Evolutionary conservation across 768 basidiomycete genomes (phyloP), one percentile per base, ranked within the genome.

Genomic region (Termitomyces sp.): DNA sequence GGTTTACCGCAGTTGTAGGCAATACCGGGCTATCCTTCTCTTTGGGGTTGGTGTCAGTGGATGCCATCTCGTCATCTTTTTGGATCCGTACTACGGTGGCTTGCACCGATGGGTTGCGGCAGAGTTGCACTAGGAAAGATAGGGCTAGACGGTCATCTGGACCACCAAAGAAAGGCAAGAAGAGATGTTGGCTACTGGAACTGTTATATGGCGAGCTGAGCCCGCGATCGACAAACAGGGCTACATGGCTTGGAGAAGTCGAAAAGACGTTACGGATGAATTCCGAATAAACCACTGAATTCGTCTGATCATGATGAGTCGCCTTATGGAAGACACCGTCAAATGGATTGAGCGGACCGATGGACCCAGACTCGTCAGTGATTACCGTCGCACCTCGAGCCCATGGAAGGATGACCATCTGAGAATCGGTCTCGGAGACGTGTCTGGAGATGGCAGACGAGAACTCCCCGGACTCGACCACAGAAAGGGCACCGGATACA

Each of bases 131-230:
- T 4, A 92, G 82, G 63, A 98, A 84, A 29, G 80, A 72, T 25
- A 98, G 72, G 0, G 92, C 91, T 20, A 93, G 76, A 1, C 97
- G 84, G 66, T 98, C 96, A 66, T 99, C 96, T 0, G 92, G 86
- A 0, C 96, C 96, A 35, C 96, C 96, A 66, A 93, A 89, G 82
- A 96, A 98, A 0, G 95, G 91, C 39, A 94, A 65, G 67, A 95
- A 84, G 27, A 98, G 64, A 59, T 91, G 90, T 56, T 87, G 76
- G 22, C 62, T 67, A 40, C 45, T 65, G 29, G 43, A 44, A 5
- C 66, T 61, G 1, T 66, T 59, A 42, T 67, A 62, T 15, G 68
- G 63, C 7, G 61, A 53, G 25, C 63, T 64, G 20, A 78, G 68
- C 1, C 86, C 87, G 23, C 86, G 76, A 67, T 98, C 96, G 54